Percentiles rank a stretch among this genome's conserved stretches.
Conservation (phyloP, 768 basidiomycete species). For the Auriscalpium microsporum region DNA sequence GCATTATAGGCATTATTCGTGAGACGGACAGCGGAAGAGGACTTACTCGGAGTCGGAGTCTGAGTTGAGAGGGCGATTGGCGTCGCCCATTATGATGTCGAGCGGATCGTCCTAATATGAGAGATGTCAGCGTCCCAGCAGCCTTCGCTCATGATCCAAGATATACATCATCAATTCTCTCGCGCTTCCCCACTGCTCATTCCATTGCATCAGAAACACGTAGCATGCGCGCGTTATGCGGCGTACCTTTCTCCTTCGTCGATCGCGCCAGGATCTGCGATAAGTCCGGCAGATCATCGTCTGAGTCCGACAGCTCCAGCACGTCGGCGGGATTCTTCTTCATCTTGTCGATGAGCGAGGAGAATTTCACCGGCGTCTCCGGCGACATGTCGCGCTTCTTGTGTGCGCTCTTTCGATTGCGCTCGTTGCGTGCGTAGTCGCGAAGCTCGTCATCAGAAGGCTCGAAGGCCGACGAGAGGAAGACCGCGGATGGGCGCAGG, state of each 20-base stretch:
- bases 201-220: not conserved
- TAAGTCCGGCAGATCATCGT: constrained; percentile 47
- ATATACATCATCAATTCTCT: no score
- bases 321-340: constrained; percentile 11
- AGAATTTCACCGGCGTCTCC: constrained; percentile 14
- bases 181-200: no score
- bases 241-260: constrained; percentile 5
- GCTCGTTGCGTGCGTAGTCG: constrained; percentile 27
- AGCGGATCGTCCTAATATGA: constrained; percentile 39
- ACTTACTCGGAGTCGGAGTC: not conserved
- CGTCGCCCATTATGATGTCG: constrained; percentile 33
- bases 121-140: not conserved
- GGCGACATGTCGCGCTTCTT: constrained; percentile 4
- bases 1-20: not conserved
- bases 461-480: constrained; percentile 59
- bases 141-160: no score
- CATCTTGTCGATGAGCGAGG: constrained; percentile 4
- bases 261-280: constrained; percentile 27
- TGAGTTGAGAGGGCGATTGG: constrained; percentile 3
- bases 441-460: constrained; percentile 52
- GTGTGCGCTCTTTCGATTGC: constrained; percentile 16
- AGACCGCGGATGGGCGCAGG: constrained; percentile 40
- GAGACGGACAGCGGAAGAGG: not conserved
- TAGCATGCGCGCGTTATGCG: not conserved
- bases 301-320: constrained; percentile 17